phyloP scores from a whole-genome alignment of 345 rosid genomes.

The Gossypium sturtianum region DNA sequence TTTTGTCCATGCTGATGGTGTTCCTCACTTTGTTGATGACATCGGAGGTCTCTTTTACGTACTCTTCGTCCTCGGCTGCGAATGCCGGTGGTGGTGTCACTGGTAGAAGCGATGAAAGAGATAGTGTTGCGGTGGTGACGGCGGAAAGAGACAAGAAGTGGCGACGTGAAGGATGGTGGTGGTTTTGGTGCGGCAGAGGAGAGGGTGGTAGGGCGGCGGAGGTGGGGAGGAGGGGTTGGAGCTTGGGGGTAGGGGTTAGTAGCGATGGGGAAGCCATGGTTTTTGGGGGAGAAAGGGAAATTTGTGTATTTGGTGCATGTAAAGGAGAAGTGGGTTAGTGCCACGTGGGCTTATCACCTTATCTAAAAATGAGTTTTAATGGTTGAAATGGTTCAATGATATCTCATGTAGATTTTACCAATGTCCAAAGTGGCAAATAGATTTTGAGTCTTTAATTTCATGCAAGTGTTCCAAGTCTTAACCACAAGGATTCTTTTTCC shows the following conservation, averaged over 20 bases:
- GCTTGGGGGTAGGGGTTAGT: conserved; percentile 49
- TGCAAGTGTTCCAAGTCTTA: background rate
- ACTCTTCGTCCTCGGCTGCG: conserved; percentile 63
- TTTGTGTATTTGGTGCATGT: background rate
- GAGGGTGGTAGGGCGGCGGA: conserved; percentile 15
- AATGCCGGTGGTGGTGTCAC: conserved; percentile 38
- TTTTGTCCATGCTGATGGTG: conserved; percentile 66
- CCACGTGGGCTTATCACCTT: conserved; percentile 93
- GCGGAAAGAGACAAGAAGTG: conserved; percentile 44
- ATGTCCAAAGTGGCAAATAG: background rate
- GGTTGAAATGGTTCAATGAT: conserved; percentile 35
- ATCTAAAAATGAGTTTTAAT: conserved; percentile 36
- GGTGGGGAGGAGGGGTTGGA: conserved; percentile 24
- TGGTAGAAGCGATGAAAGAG: conserved; percentile 18
- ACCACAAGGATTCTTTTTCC: background rate
- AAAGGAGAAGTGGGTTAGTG: conserved; percentile 28
- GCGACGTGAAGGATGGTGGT: conserved; percentile 40
- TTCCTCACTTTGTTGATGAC: conserved; percentile 73
- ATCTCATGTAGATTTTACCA: background rate
- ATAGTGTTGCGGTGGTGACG: conserved; percentile 17
- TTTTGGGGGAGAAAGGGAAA: conserved; percentile 12
- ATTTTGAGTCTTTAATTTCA: background rate
- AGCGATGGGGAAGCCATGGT: conserved; percentile 73
- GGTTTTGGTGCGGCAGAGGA: background rate
- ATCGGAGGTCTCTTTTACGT: conserved; percentile 64